Conservation (phyloP, 2,329 filamentous ascomycete genomes). For the Hypoxylon sp. region DNA sequence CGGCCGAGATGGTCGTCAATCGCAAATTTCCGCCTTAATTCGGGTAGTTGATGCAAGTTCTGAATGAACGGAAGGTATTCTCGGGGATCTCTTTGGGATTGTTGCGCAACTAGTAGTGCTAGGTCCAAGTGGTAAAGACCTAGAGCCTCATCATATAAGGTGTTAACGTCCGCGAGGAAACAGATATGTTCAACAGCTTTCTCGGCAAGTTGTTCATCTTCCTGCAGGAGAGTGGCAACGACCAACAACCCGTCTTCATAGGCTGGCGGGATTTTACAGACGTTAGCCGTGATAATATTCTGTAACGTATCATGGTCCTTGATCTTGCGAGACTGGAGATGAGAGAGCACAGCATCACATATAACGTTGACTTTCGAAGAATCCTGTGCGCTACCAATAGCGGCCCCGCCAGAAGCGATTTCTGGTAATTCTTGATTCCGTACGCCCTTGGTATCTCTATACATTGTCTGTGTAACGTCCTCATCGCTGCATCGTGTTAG, state of each 20-base stretch:
- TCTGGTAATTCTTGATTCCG: conserved; percentile 46
- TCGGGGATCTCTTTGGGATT: conserved; percentile 93
- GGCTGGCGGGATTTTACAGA: conserved; percentile 93
- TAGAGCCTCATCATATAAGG: conserved; percentile 89
- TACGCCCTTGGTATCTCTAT: conserved; percentile 82
- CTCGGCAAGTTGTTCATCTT: conserved; percentile 81
- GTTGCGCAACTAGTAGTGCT: conserved; percentile 90
- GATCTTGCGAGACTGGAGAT: conserved; percentile 73
- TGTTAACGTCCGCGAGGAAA: conserved; percentile 94
- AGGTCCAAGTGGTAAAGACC: conserved; percentile 94
- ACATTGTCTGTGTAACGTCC: conserved; percentile 94
- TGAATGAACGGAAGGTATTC: conserved; percentile 98
- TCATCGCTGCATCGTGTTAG: conserved; percentile 73
- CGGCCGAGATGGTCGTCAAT: conserved; percentile 92
- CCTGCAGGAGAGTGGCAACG: conserved; percentile 80
- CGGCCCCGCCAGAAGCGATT: conserved; percentile 29
- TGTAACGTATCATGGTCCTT: conserved; percentile 74
- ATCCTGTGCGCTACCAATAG: conserved; percentile 8
- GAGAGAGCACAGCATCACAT: conserved; percentile 84
- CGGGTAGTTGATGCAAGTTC: conserved; percentile 80
- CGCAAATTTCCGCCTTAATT: conserved; percentile 79
- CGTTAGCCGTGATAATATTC: conserved; percentile 93
- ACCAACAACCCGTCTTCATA: conserved; percentile 86
- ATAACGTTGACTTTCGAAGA: conserved; percentile 84
- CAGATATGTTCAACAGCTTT: conserved; percentile 96